phyloP scores from a whole-genome alignment of 495 filamentous ascomycete species.

The Staphylotrichum tortipilum region DNA sequence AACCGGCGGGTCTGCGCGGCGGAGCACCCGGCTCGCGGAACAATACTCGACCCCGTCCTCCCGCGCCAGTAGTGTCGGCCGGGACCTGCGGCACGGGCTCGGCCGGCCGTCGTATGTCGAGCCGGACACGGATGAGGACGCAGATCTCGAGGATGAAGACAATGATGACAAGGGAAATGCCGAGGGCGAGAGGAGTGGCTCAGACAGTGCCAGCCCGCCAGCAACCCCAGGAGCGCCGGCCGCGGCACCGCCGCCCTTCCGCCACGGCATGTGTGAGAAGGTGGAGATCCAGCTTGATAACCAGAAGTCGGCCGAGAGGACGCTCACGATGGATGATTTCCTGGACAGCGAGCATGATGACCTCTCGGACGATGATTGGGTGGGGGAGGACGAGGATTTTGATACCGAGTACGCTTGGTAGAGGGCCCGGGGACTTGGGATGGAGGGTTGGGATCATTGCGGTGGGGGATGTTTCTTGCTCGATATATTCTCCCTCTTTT shows the following conservation, averaged over 20 bases:
- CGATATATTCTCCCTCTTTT: background rate
- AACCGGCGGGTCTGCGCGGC: too few species aligned
- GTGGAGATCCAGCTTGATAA: slow-evolving; percentile 81
- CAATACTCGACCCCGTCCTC: slow-evolving; percentile 14
- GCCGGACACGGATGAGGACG: slow-evolving; percentile 30
- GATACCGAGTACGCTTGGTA: slow-evolving; percentile 24
- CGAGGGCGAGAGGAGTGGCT: background rate
- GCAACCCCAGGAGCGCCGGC: background rate
- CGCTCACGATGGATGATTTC: slow-evolving; percentile 70
- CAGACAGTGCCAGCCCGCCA: background rate
- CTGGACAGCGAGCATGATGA: slow-evolving; percentile 60
- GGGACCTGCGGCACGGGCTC: slow-evolving; percentile 7
- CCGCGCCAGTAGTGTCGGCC: slow-evolving; percentile 15
- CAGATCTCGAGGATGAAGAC: slow-evolving; percentile 1
- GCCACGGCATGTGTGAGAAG: slow-evolving; percentile 71
- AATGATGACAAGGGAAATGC: background rate
- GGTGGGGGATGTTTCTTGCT: background rate
- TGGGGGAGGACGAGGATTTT: slow-evolving; percentile 40
- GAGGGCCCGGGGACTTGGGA: background rate
- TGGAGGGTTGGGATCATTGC: too few species aligned
- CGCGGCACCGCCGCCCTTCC: slow-evolving; percentile 20
- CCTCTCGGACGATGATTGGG: slow-evolving; percentile 61
- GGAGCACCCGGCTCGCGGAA: slow-evolving; percentile 19
- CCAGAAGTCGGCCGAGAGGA: slow-evolving; percentile 63
- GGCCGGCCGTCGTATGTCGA: slow-evolving; percentile 22